Evolutionary conservation across 2,329 filamentous ascomycete genomes (phyloP).

Genomic region (Sclerotinia minor): DNA sequence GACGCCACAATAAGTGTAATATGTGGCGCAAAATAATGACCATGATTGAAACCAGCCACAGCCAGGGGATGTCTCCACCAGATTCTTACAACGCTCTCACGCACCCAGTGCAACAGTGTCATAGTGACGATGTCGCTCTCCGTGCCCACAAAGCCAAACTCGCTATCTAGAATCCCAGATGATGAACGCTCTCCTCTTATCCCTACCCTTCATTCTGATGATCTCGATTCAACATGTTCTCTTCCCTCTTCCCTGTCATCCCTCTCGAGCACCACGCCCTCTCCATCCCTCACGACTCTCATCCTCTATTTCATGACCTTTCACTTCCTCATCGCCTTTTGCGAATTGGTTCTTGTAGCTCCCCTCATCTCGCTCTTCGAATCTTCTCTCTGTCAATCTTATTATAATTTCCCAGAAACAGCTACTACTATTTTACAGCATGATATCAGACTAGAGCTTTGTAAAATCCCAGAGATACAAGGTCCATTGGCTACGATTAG

Average conservation of each 20-base stretch:
- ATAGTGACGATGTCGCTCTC: neutral
- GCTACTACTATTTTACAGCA: neutral
- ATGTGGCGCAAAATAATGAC: neutral
- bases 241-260: neutral
- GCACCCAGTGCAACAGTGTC: neutral
- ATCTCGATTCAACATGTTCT: neutral
- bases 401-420: conserved; percentile 35
- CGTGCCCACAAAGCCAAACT: neutral
- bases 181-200: neutral
- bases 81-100: neutral
- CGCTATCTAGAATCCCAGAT: neutral
- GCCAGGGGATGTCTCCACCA: neutral
- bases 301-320: conserved; percentile 40
- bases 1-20: neutral
- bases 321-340: conserved; percentile 40
- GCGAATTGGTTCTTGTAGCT: conserved; percentile 39
- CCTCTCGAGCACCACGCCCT: neutral
- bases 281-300: conserved; percentile 14
- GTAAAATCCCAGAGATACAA: conserved; percentile 39
- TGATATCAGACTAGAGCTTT: conserved; percentile 32
- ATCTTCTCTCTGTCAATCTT: conserved; percentile 36
- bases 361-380: conserved; percentile 40
- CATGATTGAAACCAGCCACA: neutral
- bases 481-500: conserved; percentile 37
- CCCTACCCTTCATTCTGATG: neutral